Conservation (phyloP, 164 flowering plant genomes). For the Taxillus chinensis region DNA sequence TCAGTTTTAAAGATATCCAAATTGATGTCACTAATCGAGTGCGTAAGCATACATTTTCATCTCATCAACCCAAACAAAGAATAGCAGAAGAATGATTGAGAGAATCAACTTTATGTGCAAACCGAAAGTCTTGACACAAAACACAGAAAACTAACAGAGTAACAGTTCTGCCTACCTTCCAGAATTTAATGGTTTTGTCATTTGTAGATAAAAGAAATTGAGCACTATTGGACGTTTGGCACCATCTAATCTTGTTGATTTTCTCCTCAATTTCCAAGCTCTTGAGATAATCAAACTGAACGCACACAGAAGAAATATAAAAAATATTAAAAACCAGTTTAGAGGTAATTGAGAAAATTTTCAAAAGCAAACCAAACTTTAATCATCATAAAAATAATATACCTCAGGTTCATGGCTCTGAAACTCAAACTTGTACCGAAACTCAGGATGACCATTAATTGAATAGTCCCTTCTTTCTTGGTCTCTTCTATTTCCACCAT, state of each 20-base stretch:
- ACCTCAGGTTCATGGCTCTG: conserved; percentile 99
- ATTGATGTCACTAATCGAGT: too few species aligned
- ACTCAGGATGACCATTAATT: conserved; percentile 80
- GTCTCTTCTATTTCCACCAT: conserved; percentile 62
- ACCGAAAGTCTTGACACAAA: too few species aligned
- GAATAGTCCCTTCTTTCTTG: conserved; percentile 68
- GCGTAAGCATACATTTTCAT: too few species aligned
- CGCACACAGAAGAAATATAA: background rate
- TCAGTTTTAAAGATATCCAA: too few species aligned
- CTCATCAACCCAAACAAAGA: too few species aligned
- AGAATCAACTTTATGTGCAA: too few species aligned
- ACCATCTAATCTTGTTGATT: conserved; percentile 6
- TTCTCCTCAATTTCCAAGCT: conserved; percentile 8
- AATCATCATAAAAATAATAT: conserved; percentile 14
- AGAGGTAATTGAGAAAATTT: background rate
- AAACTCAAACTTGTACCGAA: conserved; percentile 94
- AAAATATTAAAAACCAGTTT: background rate
- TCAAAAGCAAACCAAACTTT: background rate
- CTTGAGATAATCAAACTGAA: conserved; percentile 5
- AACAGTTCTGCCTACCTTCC: conserved; percentile 15
- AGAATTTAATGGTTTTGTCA: conserved; percentile 54
- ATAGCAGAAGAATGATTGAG: too few species aligned
- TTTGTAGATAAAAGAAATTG: conserved; percentile 56
- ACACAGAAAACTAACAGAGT: too few species aligned
- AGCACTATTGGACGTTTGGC: conserved; percentile 19